A percentile compares a stretch with the other conserved stretches of the same genome.
phyloP scores from a whole-genome alignment of 192 early-diverging fungal genomes.

The Lobulomyces angularis region DNA sequence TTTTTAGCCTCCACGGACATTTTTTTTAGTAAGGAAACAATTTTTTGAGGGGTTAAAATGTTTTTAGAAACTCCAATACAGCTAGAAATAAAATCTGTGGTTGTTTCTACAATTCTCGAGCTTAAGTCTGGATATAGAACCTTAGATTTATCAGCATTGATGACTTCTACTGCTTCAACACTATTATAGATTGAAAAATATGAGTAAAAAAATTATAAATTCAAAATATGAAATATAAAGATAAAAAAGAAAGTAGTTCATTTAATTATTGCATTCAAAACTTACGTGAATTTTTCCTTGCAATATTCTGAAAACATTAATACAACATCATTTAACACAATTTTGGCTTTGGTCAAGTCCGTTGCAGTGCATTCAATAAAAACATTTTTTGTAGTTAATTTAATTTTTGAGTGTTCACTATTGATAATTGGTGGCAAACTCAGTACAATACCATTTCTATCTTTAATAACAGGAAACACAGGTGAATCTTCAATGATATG shows the following conservation, averaged over 20 bases:
- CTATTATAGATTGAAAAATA: slow-evolving; percentile 21
- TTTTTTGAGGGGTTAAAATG: slow-evolving; percentile 48
- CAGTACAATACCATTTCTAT: slow-evolving; percentile 67
- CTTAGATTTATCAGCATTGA: slow-evolving; percentile 64
- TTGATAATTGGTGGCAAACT: slow-evolving; percentile 99
- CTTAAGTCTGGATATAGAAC: slow-evolving; percentile 63
- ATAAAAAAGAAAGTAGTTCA: not conserved
- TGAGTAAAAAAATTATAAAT: slow-evolving; percentile 1
- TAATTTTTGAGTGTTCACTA: slow-evolving; percentile 95
- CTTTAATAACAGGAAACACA: slow-evolving; percentile 83
- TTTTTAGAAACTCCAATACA: slow-evolving; percentile 65
- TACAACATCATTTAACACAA: slow-evolving; percentile 85
- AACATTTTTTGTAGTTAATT: slow-evolving; percentile 82
- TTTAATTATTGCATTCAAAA: slow-evolving; percentile 1
- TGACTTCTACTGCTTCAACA: slow-evolving; percentile 83
- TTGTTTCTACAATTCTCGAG: slow-evolving; percentile 54
- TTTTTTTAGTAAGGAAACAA: slow-evolving; percentile 61
- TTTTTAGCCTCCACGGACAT: slow-evolving; percentile 71
- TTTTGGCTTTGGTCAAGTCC: slow-evolving; percentile 85
- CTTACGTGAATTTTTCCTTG: slow-evolving; percentile 75
- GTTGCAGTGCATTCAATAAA: slow-evolving; percentile 98
- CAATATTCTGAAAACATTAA: slow-evolving; percentile 96
- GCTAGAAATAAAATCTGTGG: slow-evolving; percentile 78
- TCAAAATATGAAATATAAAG: not conserved
- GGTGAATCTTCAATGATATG: slow-evolving; percentile 85